Evolutionary conservation across 179 eudicot species (phyloP), one percentile per base, ranked within the genome.

Genomic region (Actinidia arguta): DNA sequence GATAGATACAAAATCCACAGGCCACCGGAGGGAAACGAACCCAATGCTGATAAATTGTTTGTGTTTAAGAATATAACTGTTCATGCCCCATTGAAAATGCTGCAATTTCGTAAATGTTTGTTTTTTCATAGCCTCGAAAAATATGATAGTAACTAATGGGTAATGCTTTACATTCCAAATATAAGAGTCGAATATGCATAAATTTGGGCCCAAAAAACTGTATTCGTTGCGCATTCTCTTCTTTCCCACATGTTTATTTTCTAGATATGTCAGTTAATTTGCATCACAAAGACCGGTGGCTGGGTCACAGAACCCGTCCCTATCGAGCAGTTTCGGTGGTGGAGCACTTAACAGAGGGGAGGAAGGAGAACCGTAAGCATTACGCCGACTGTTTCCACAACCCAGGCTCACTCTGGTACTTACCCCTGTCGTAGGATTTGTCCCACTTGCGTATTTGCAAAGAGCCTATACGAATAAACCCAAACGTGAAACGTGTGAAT

Each of bases 391-490:
- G 83, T 92, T 96, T 31, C 99, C 99, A 82, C 99, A 96, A 3
- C 99, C 99, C 27, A 96, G 89, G 87, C 99, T 96, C 64, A 80
- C 81, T 82, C 99, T 93, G 16, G 98, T 96, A 88, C 90, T 93
- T 27, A 94, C 96, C 75, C 99, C 98, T 52, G 99, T 96, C 51
- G 83, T 61, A 1, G 99, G 94, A 73, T 96, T 94, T 56, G 96
- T 93, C 24, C 99, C 98, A 83, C 86, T 94, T 44, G 99, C 99
- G 54, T 96, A 96, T 84, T 96, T 96, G 90, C 99, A 96, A n/a
- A 96, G 88, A 39, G 99, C 99, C 99, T 96, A 62, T 62, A 80
- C 17, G 20, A 25, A 61, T 8, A 24, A 42, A 18, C 3, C 64
- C 27, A 75, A 56, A 11, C 8, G 24, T 10, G 54, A 75, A 20